Conservation (phyloP, 169 alveolate genomes). For the Cryptosporidium xiaoi region DNA sequence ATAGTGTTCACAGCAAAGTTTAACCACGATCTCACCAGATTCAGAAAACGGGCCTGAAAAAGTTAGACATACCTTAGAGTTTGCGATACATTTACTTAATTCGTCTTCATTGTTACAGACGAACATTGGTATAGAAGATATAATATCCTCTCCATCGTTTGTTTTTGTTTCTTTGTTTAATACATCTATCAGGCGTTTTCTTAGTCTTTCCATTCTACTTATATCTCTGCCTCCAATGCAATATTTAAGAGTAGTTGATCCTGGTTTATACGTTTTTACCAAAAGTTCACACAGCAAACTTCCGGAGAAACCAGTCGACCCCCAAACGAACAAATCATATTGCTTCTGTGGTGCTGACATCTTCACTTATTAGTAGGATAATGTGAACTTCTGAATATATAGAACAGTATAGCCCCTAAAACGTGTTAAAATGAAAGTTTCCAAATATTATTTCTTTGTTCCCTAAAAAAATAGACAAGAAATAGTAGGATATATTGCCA, state of each 20-base stretch:
- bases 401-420: too few relatives aligned
- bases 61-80: constrained; percentile 56
- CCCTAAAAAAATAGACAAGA: too few relatives aligned
- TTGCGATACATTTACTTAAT: constrained; percentile 47
- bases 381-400: too few relatives aligned
- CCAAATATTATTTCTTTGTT: too few relatives aligned
- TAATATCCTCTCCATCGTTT: constrained; percentile 46
- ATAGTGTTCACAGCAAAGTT: constrained; percentile 38
- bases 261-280: constrained; percentile 63
- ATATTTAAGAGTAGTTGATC: constrained; percentile 44
- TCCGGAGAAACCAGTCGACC: constrained; percentile 72
- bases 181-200: constrained; percentile 34
- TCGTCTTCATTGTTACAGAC: constrained; percentile 48
- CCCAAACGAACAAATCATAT: constrained; percentile 72
- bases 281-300: constrained; percentile 46
- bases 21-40: constrained; percentile 53
- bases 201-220: constrained; percentile 52
- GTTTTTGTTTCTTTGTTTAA: constrained; percentile 40
- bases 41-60: constrained; percentile 36
- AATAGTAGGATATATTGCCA: too few relatives aligned
- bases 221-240: constrained; percentile 69
- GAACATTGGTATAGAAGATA: constrained; percentile 71
- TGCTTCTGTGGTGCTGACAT: constrained; percentile 67
- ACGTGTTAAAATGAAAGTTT: too few relatives aligned
- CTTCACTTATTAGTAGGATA: neutral